phyloP scores from a whole-genome alignment of 176 grass and related monocot species.

The Puya raimondii region DNA sequence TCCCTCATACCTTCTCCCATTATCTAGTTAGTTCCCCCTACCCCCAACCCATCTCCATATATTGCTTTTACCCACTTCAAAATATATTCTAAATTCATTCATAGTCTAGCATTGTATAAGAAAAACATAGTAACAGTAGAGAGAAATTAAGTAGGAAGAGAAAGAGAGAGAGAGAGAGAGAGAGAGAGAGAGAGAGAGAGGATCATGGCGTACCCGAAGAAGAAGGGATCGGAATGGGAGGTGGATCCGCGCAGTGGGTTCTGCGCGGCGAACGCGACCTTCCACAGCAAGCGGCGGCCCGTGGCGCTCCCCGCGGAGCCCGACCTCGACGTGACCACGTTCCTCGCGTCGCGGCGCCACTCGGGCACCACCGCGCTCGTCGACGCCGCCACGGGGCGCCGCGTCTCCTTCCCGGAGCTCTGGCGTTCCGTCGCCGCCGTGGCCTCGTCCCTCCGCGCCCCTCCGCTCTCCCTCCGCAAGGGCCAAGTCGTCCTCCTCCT shows the following conservation, averaged over 20 bases:
- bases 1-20: too few species aligned
- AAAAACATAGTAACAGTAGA: too few species aligned
- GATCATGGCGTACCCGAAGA: constrained; percentile 25
- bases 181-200: not conserved
- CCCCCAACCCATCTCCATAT: too few species aligned
- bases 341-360: constrained; percentile 72
- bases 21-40: too few species aligned
- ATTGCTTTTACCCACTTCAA: too few species aligned
- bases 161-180: too few species aligned
- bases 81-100: too few species aligned
- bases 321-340: constrained; percentile 57
- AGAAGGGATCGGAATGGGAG: not conserved
- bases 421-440: constrained; percentile 55
- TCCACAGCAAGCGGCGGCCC: constrained; percentile 50
- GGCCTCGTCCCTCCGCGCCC: constrained; percentile 57
- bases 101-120: too few species aligned
- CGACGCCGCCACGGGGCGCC: constrained; percentile 52
- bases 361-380: constrained; percentile 64
- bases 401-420: constrained; percentile 52
- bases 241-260: constrained; percentile 59
- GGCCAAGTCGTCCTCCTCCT: constrained; percentile 65
- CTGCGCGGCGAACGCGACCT: constrained; percentile 43
- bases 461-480: constrained; percentile 61
- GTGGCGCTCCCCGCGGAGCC: constrained; percentile 39
- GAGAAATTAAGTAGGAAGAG: too few species aligned